These are phyloP conservation scores for Globisporangium recalcitrans DNA, from an alignment of 352 stramenopile species.

Conservation along the genomic window DNA sequence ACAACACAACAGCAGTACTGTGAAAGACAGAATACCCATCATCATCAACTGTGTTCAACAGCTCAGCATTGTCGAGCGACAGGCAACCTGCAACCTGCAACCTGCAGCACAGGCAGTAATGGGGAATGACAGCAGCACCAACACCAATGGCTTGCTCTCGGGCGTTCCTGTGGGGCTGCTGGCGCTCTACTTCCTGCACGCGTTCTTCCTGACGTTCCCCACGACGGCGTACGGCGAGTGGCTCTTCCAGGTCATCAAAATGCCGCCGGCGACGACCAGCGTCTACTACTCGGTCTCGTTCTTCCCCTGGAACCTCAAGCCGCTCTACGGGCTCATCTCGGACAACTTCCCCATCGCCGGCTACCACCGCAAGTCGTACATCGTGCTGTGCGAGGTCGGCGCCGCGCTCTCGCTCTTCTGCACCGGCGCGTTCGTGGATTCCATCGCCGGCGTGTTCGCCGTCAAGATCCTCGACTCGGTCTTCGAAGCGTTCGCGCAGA, in stretches of 20 bases:
- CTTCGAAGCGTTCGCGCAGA: constrained; percentile 71
- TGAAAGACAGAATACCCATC: neutral
- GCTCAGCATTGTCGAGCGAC: constrained; percentile 3
- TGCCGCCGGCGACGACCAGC: constrained; percentile 66
- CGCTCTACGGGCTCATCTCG: constrained; percentile 71
- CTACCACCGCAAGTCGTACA: constrained; percentile 83
- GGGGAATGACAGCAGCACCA: no score
- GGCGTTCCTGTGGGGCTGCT: constrained; percentile 50
- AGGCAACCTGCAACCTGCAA: neutral
- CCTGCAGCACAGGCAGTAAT: no score
- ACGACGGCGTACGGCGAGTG: constrained; percentile 71
- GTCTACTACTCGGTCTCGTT: constrained; percentile 83
- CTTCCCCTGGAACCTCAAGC: constrained; percentile 86
- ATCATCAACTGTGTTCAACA: constrained; percentile 7
- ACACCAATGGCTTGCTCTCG: constrained; percentile 5
- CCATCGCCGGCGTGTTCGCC: constrained; percentile 56
- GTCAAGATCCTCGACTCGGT: constrained; percentile 64
- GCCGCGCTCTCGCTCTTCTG: constrained; percentile 48
- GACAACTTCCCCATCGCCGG: constrained; percentile 68
- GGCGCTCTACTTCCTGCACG: constrained; percentile 74
- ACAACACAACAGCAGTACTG: neutral
- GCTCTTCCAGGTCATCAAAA: constrained; percentile 75
- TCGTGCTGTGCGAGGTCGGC: constrained; percentile 60
- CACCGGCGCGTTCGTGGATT: constrained; percentile 49
- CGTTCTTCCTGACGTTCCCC: constrained; percentile 72